Conservation (phyloP, 371 early-diverging fungal species). For the Basidiobolus meristosporus region DNA sequence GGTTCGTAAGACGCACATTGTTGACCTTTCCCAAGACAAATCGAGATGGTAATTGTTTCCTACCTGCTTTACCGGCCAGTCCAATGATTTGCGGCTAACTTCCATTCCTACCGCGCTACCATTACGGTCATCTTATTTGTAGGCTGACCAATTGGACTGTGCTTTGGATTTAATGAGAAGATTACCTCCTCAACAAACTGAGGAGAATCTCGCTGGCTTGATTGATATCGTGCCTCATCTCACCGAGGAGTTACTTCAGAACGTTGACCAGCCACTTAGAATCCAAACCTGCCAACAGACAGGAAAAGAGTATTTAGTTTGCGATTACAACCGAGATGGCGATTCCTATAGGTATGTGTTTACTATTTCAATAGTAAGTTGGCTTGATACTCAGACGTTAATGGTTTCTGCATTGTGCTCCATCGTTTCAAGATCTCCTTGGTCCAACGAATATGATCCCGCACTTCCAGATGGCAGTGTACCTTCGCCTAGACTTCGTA, state of each 20-base stretch:
- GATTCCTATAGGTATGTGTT: conserved; percentile 65
- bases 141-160: conserved; percentile 53
- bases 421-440: conserved; percentile 62
- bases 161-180: conserved; percentile 94
- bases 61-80: no score
- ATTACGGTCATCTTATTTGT: background rate
- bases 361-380: background rate
- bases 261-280: conserved; percentile 86
- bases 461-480: conserved; percentile 54
- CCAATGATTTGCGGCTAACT: no score
- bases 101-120: no score
- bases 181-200: conserved; percentile 81
- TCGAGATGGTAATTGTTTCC: no score
- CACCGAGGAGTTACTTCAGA: conserved; percentile 73
- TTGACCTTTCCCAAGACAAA: no score
- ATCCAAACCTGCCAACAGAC: conserved; percentile 46
- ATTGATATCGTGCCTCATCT: conserved; percentile 70
- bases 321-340: conserved; percentile 93
- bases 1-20: no score
- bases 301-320: conserved; percentile 71
- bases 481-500: conserved; percentile 65
- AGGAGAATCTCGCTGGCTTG: conserved; percentile 70
- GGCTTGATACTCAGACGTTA: background rate
- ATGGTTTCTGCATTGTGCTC: background rate
- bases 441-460: conserved; percentile 91